Evolutionary conservation across 371 early-diverging fungal species (phyloP), one percentile per base, ranked within the genome.

Genomic region (Mortierella sp.): DNA sequence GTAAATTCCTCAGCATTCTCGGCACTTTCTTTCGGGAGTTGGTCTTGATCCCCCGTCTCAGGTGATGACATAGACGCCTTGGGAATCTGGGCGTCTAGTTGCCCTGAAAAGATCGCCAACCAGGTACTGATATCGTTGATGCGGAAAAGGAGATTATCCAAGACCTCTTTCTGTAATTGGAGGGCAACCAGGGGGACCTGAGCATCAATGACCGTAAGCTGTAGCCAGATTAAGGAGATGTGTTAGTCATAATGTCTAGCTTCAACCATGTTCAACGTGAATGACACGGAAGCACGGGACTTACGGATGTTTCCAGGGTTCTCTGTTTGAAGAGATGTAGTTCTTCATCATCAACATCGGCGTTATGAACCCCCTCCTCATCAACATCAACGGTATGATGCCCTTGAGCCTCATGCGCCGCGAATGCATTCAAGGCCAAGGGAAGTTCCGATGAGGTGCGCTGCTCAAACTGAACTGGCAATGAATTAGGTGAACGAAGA

Each of bases 61-160:
- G 40, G 27, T 19, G 62, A 29, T 13, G 52, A 14, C 3, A 31
- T 46, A 24, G 60, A 45, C 8, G 60, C n/a, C 0, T 48, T 3
- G 1, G 67, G 67, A 9, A 57, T 21, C n/a, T 51, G 34, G 2
- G 57, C 37, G 2, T 54, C 68, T 16, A 71, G 43, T 14, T 28
- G 31, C 22, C 67, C 72, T 1, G 46, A 55, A 81, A 86, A 27
- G 54, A 67, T 14, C 84, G 88, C 51, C 85, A 51, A 84, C 92
- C 92, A 93, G 29, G 90, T 60, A 40, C 87, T 52, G 25, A 92
- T 65, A 51, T 91, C 92, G 60, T 92, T 93, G 47, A 90, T 80
- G 24, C 93, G 72, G 21, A 89, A 82, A 63, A 91, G 91, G 2
- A 92, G 67, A 7, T 63, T 84, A 67, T 93, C 91, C 80, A 88